Evolutionary conservation across 257 asterid species (phyloP).

Genomic region (Solanum chiquidenum): DNA sequence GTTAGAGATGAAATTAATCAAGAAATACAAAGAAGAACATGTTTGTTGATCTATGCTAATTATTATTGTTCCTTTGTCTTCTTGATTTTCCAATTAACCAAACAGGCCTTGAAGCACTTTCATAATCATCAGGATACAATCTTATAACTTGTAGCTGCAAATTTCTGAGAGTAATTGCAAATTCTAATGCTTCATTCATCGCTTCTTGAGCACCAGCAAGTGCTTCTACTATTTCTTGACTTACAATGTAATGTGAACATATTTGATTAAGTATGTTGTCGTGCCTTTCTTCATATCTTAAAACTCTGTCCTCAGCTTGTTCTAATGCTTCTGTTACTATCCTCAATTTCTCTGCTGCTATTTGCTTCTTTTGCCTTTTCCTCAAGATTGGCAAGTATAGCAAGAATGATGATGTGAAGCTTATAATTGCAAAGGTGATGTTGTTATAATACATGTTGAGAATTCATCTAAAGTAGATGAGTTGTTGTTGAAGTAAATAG

Average conservation of each 20-base stretch:
- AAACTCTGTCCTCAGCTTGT: conserved; percentile 20
- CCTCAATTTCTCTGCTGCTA: conserved; percentile 9
- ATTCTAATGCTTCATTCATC: conserved; percentile 25
- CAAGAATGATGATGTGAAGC: conserved; percentile 26
- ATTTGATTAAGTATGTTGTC: conserved; percentile 27
- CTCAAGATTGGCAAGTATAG: conserved; percentile 7
- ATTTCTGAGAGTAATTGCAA: conserved; percentile 15
- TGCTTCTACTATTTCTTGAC: conserved; percentile 25
- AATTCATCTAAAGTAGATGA: not conserved
- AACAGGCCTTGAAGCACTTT: not conserved
- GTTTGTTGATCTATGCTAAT: not conserved
- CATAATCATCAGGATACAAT: conserved; percentile 7
- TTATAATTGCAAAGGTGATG: conserved; percentile 5
- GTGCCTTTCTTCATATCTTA: conserved; percentile 33
- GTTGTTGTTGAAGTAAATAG: not conserved
- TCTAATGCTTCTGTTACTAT: conserved; percentile 18
- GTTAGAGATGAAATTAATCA: not conserved
- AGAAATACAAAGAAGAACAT: not conserved
- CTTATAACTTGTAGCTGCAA: conserved; percentile 16
- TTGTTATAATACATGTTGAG: conserved; percentile 1
- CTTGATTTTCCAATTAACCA: conserved; percentile 2
- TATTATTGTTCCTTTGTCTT: not conserved
- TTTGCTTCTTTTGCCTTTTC: conserved; percentile 7
- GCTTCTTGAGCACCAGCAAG: conserved; percentile 29
- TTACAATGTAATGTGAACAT: conserved; percentile 32